Conservation (phyloP, 495 filamentous ascomycete genomes). For the Lophiotrema nucula region DNA sequence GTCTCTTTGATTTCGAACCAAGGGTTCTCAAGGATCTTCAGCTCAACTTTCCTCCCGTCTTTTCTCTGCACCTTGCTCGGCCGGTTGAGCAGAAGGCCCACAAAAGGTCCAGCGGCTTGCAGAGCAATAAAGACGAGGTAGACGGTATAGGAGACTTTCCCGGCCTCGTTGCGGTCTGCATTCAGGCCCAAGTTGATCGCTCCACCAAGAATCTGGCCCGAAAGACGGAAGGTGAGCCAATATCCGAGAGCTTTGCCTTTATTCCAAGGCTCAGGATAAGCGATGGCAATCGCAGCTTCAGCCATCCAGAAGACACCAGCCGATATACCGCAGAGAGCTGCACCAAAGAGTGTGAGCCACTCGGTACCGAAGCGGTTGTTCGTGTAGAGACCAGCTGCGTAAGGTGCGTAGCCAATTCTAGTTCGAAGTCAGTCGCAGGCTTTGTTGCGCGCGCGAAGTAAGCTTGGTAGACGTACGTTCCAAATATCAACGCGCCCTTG, state of each 20-base stretch:
- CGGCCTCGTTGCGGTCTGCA: conserved; percentile 50
- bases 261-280: conserved; percentile 64
- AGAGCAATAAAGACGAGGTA: conserved; percentile 62
- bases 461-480: conserved; percentile 42
- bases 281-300: conserved; percentile 63
- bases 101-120: conserved; percentile 56
- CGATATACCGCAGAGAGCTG: conserved; percentile 62
- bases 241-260: conserved; percentile 59
- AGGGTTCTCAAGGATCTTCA: conserved; percentile 49
- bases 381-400: conserved; percentile 62
- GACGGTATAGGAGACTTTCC: conserved; percentile 61
- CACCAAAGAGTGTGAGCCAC: conserved; percentile 64
- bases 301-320: conserved; percentile 69
- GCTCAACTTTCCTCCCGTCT: conserved; percentile 53
- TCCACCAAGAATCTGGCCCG: conserved; percentile 64
- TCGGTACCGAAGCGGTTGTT: conserved; percentile 64
- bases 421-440: not conserved
- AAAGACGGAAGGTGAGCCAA: conserved; percentile 61
- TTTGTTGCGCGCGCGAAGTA: too few relatives aligned
- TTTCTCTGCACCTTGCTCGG: conserved; percentile 57
- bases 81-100: conserved; percentile 53
- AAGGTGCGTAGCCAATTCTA: conserved; percentile 61
- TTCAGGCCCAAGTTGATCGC: conserved; percentile 64
- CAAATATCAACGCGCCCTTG: conserved; percentile 62
- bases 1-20: conserved; percentile 54